phyloP scores from a whole-genome alignment of 2,329 filamentous ascomycete species.

The Fusarium sp. region DNA sequence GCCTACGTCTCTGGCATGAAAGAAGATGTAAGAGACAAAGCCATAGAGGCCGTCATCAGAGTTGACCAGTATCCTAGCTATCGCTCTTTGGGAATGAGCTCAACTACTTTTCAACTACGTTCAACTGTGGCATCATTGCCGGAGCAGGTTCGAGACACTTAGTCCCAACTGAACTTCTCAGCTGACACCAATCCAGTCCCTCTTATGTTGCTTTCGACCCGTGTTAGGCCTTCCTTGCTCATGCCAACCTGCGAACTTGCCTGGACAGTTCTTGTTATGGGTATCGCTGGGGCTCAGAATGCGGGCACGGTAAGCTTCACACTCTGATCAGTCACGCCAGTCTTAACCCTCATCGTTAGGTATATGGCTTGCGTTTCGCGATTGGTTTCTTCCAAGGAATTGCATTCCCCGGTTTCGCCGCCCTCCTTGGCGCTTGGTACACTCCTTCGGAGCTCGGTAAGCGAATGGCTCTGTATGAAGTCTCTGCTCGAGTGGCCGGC shows the following conservation, averaged over 20 bases:
- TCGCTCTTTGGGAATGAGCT: constrained; percentile 19
- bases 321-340: too few species aligned
- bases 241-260: constrained; percentile 45
- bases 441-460: constrained; percentile 44
- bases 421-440: constrained; percentile 47
- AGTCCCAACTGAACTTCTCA: background rate
- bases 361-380: constrained; percentile 45
- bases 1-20: constrained; percentile 29
- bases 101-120: constrained; percentile 23
- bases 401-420: constrained; percentile 41
- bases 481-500: constrained; percentile 31
- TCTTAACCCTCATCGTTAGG: background rate
- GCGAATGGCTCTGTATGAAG: constrained; percentile 42
- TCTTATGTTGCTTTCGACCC: constrained; percentile 16
- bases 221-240: constrained; percentile 43
- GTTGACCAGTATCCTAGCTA: background rate
- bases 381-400: constrained; percentile 45
- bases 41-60: background rate
- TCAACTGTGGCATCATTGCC: constrained; percentile 24
- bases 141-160: constrained; percentile 14
- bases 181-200: background rate
- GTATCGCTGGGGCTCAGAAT: constrained; percentile 41
- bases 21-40: constrained; percentile 8
- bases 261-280: constrained; percentile 40
- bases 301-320: constrained; percentile 23